Evolutionary conservation across 805 yeast genomes (phyloP).

Genomic region (Wickerhamiella allomyrinae): DNA sequence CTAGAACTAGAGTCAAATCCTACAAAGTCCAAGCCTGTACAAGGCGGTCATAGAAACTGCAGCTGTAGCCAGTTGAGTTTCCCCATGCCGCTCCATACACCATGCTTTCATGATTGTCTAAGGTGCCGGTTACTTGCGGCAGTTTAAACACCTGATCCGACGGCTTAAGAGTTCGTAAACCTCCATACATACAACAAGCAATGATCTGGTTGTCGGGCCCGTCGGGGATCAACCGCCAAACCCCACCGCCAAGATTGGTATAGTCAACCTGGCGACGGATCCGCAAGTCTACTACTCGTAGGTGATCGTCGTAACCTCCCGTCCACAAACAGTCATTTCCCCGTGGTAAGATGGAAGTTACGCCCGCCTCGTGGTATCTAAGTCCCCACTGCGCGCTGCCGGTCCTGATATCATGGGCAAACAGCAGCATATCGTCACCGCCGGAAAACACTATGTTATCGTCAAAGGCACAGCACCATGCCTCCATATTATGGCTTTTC

Average conservation of each 20-base stretch:
- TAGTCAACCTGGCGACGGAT: constrained; percentile 31
- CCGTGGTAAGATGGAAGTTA: constrained; percentile 60
- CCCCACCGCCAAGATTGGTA: constrained; percentile 74
- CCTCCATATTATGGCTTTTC: constrained; percentile 53
- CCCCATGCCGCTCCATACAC: constrained; percentile 93
- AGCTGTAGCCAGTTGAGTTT: constrained; percentile 42
- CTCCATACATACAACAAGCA: constrained; percentile 91
- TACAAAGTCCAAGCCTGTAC: constrained; percentile 69
- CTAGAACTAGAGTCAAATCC: too few species aligned
- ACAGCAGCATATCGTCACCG: constrained; percentile 72
- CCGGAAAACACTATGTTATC: constrained; percentile 53
- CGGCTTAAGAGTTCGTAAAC: constrained; percentile 53
- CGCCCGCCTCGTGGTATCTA: constrained; percentile 80
- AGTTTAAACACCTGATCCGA: constrained; percentile 1
- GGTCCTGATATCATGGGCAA: constrained; percentile 54
- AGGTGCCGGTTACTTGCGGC: constrained; percentile 9
- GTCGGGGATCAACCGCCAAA: constrained; percentile 75
- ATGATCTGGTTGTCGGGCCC: constrained; percentile 34
- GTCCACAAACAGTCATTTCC: constrained; percentile 43
- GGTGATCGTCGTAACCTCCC: constrained; percentile 80
- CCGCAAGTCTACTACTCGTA: constrained; percentile 58
- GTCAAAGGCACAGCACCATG: constrained; percentile 71
- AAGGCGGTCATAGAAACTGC: constrained; percentile 81
- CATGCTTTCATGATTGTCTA: constrained; percentile 59
- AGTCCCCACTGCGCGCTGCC: constrained; percentile 18